Conservation (phyloP, 2,329 filamentous ascomycete species). For the Colletotrichum endophyticum region DNA sequence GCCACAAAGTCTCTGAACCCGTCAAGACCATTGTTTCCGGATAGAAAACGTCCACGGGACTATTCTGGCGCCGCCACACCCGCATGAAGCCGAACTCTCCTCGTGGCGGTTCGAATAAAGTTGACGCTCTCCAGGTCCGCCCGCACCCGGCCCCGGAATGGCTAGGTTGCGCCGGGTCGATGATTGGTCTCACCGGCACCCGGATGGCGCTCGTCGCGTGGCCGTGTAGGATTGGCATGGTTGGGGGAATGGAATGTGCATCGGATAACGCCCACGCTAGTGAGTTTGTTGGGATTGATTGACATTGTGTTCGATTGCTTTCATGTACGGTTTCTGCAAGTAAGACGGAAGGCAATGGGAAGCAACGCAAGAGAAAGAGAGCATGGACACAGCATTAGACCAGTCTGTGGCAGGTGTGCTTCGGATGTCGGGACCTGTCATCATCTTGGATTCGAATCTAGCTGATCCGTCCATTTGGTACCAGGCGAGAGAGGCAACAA, state of each 20-base stretch:
- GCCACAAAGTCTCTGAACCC: not conserved
- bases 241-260: not conserved
- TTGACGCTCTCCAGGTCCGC: not conserved
- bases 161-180: not conserved
- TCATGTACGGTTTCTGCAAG: not conserved
- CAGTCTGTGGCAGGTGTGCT: not conserved
- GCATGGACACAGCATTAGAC: not conserved
- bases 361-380: not conserved
- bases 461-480: not conserved
- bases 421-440: not conserved
- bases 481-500: not conserved
- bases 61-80: not conserved
- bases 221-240: not conserved
- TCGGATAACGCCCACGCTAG: not conserved
- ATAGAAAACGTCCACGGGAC: not conserved
- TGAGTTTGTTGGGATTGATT: not conserved
- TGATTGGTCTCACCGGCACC: not conserved
- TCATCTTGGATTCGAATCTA: not conserved
- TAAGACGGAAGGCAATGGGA: not conserved
- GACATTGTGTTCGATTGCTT: not conserved
- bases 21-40: not conserved
- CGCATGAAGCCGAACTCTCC: not conserved
- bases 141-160: not conserved
- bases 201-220: not conserved
- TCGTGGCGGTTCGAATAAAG: not conserved